phyloP scores from a whole-genome alignment of 2,329 filamentous ascomycete species.

The Penicillium brevicompactum region DNA sequence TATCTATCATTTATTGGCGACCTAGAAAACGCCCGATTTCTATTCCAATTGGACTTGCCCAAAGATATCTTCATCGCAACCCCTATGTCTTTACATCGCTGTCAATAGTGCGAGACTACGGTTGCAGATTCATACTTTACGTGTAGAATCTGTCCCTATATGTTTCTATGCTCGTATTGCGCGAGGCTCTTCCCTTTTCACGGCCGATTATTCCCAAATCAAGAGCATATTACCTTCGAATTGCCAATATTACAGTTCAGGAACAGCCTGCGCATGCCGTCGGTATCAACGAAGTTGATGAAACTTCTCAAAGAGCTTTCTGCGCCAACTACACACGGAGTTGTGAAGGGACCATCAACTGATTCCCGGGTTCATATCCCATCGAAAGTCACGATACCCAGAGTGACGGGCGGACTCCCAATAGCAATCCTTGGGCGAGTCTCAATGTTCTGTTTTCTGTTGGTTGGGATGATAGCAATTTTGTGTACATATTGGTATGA shows the following conservation, averaged over 20 bases:
- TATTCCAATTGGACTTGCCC: not conserved
- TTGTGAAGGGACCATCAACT: not conserved
- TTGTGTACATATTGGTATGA: not conserved
- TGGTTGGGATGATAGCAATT: not conserved
- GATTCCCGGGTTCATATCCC: not conserved
- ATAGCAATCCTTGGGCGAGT: not conserved
- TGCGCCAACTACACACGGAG: not conserved
- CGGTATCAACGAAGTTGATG: not conserved
- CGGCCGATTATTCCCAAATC: not conserved
- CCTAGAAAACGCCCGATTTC: not conserved
- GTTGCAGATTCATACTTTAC: not conserved
- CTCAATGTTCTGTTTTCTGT: not conserved
- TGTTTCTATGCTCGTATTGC: constrained; percentile 4
- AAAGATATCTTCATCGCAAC: not conserved
- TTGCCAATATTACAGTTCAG: not conserved
- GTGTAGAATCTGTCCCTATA: constrained; percentile 1
- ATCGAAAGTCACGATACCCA: not conserved
- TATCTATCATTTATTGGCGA: constrained; percentile 5
- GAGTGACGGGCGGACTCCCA: not conserved
- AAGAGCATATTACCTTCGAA: constrained; percentile 3
- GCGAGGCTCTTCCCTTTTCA: not conserved
- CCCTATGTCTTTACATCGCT: not conserved
- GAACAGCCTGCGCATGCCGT: not conserved
- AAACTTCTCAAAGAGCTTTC: not conserved
- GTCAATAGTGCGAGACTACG: not conserved